These are phyloP conservation scores for Beauveria brongniartii DNA, from an alignment of 2,329 filamentous ascomycete species.

Conservation along the genomic window DNA sequence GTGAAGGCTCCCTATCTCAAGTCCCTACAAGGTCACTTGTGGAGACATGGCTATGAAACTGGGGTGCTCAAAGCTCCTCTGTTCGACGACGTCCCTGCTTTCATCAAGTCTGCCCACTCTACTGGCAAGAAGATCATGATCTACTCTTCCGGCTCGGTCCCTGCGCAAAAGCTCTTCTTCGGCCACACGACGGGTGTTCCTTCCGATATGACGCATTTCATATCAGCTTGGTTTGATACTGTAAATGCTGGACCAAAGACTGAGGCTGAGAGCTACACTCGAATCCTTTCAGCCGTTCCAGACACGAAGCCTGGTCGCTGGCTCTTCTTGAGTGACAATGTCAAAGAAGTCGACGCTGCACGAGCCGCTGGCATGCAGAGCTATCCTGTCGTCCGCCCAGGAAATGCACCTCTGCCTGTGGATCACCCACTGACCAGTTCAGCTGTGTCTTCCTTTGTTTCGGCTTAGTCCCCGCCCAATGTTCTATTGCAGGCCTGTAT, in stretches of 20 bases:
- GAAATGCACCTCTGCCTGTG: constrained; percentile 56
- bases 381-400: constrained; percentile 56
- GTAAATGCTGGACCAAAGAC: constrained; percentile 71
- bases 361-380: constrained; percentile 55
- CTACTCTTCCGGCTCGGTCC: constrained; percentile 74
- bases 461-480: background rate
- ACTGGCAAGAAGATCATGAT: constrained; percentile 57
- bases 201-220: constrained; percentile 49
- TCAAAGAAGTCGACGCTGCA: constrained; percentile 59
- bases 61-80: constrained; percentile 64
- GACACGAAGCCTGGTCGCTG: constrained; percentile 44
- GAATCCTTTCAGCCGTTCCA: constrained; percentile 43
- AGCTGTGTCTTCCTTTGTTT: constrained; percentile 20
- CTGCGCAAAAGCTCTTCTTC: constrained; percentile 75
- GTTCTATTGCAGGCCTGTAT: too few species aligned
- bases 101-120: constrained; percentile 50
- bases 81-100: constrained; percentile 64
- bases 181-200: constrained; percentile 52
- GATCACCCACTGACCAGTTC: constrained; percentile 32
- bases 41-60: constrained; percentile 63
- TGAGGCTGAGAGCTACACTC: constrained; percentile 57
- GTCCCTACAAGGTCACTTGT: constrained; percentile 70
- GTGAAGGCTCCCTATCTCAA: constrained; percentile 73
- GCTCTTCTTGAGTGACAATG: constrained; percentile 77
- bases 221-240: constrained; percentile 69